Base-by-base conservation (phyloP, 495 filamentous ascomycete genomes). In the Penicillium salamii region DNA sequence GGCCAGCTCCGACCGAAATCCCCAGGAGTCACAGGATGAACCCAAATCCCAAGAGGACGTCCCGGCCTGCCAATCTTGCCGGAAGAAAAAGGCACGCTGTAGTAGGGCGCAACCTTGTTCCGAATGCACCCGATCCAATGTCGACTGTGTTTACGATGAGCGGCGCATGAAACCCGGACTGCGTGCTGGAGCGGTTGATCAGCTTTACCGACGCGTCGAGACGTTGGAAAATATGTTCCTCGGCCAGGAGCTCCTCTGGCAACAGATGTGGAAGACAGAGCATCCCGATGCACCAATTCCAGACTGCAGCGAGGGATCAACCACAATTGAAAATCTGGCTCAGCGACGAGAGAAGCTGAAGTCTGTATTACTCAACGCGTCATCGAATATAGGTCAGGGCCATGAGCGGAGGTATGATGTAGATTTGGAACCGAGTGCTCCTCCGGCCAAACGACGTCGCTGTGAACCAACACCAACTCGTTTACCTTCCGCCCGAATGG, bases 11-110 rank as follows among this genome's bases (percentile, higher is more conserved):
- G 46, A 49, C 23, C 23, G 23, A 13, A 49, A 35, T 18, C 17
- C 36, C 18, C 24, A 21, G 14, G 37, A 49, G 28, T 36, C 46
- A 18, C 34, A 24, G 8, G 54, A 57, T 8, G 15, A 32, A 5
- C 2, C 28, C 24, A 55, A 58, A 21, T 17, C 39, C 26, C 48
- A 61, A 2, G 58, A 61, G 12, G 55, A 61, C 15, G 44, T 60
- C 1, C 58, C 58, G 1, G 53, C 58, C n/a, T 75, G 71, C 20
- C 69, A 72, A 49, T 65, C 67, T 3, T 74, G 70, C 46, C 59
- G 67, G 12, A 65, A 65, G 53, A 70, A 70, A 52, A 76, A 74
- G 40, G 66, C 70, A 7, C 66, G 68, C 41, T 74, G 70, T 52
- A 61, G 59, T 40, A 56, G 70, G 18, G 57, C 53, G 32, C 66